Base-by-base conservation (phyloP, 2,329 filamentous ascomycete genomes). In the Pleurostoma richardsiae region DNA sequence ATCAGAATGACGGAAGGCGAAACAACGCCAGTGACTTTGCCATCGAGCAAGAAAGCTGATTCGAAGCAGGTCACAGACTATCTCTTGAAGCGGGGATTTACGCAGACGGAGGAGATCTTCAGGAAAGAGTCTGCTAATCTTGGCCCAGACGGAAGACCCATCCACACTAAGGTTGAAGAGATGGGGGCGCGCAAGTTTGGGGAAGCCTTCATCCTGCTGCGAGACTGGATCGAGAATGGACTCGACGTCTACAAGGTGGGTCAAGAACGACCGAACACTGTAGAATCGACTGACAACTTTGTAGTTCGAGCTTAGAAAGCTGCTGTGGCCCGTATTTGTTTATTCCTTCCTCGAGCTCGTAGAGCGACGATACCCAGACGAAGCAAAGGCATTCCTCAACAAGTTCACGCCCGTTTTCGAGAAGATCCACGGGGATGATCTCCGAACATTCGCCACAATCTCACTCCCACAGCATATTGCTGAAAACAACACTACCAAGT, bases 281-380 rank as follows among this genome's bases (percentile, higher is more conserved):
- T 26, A 40, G 8, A 42, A 19, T 19, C 7, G 3, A 26, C 48
- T 44, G 41, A 39, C n/a, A 3, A 40, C 8, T 49, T 31, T 6
- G 10, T 52, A 91, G 82, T 90, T 92, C 40, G 94, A 99, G 69
- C 75, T 99, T 3, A 79, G 82, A 49, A 90, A 95, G 55, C 74
- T 97, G 4, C 71, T 96, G 11, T 99, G 94, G 90, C 94, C 94
- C 0, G 72, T 95, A 1, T 97, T 96, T 59, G 88, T 97, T 43
- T 95, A 99, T 66, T 94, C 89, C 0, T 96, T 88, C 61, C 73
- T 99, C 29, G 84, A 89, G 48, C 79, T 97, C 46, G 79, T 95
- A 29, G 75, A 75, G 31, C 81, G 89, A 49, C 83, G 82, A 52
- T 90, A 86, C 56, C 71, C 79, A 2, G 79, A 80, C 38, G 89